A percentile compares a stretch with the other conserved stretches of the same genome.
Evolutionary conservation across 257 asterid genomes (phyloP).

Genomic region (Ophiorrhiza pumila): DNA sequence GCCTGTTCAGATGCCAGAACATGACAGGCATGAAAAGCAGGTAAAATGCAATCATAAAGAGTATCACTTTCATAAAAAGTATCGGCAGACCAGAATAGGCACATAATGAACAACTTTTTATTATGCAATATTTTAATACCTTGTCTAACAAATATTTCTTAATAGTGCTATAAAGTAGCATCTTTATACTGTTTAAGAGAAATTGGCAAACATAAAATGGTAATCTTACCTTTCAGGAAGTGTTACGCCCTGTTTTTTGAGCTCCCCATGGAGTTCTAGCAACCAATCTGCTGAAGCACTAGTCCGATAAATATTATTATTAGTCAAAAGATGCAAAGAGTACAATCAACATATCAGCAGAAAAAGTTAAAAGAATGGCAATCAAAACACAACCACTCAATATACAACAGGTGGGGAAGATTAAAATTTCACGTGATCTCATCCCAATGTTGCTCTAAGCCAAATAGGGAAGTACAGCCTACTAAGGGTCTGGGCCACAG

Average conservation of each 20-base stretch:
- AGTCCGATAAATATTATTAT: constrained; percentile 17
- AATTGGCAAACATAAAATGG: background rate
- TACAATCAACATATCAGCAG: background rate
- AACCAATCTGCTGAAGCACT: constrained; percentile 32
- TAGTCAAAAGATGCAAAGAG: background rate
- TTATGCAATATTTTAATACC: background rate
- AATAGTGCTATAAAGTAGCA: too few species aligned
- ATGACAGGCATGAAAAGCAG: background rate
- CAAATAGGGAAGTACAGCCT: background rate
- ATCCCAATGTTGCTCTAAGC: background rate
- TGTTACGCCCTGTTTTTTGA: constrained; percentile 30
- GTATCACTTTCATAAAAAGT: background rate
- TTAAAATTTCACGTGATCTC: background rate
- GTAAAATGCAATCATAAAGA: background rate
- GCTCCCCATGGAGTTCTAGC: constrained; percentile 32
- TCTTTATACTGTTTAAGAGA: background rate
- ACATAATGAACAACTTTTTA: background rate
- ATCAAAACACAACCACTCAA: background rate
- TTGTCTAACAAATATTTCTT: background rate
- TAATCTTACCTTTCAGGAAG: constrained; percentile 37
- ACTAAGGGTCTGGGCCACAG: background rate
- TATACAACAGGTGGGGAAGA: background rate
- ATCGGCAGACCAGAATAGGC: background rate
- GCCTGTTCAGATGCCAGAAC: constrained; percentile 24
- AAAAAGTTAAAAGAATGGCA: constrained; percentile 11